A percentile compares a stretch with the other conserved stretches of the same genome.
These are phyloP conservation scores for Diutina catenulata DNA, from an alignment of 1,139 yeast genomes.

Conservation along the genomic window DNA sequence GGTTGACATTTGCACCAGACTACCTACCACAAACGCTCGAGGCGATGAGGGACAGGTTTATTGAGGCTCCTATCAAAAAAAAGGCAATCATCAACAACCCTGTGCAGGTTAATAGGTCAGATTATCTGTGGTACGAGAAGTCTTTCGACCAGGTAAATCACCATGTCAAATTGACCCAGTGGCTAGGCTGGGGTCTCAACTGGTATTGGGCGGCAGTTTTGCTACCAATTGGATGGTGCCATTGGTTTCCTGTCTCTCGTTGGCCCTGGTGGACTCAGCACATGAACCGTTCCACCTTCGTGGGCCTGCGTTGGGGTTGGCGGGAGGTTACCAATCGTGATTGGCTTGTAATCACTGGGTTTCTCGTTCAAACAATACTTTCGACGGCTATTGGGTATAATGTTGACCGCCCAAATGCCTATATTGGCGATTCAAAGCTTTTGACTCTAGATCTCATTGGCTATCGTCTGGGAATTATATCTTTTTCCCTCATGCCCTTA, in stretches of 20 bases:
- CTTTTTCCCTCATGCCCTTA: slow-evolving; percentile 10
- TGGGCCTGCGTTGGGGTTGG: no score
- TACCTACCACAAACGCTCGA: no score
- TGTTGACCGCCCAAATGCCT: slow-evolving; percentile 9
- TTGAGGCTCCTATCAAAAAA: slow-evolving; percentile 7
- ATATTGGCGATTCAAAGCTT: slow-evolving; percentile 8
- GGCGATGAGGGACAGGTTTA: slow-evolving; percentile 8
- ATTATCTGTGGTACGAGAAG: slow-evolving; percentile 7
- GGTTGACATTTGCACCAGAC: no score
- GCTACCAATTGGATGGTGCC: slow-evolving; percentile 7
- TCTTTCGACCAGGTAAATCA: slow-evolving; percentile 10
- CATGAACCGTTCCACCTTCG: no score
- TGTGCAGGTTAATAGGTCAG: slow-evolving; percentile 8
- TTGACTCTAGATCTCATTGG: slow-evolving; percentile 11
- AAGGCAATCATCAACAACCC: slow-evolving; percentile 7
- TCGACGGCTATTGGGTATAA: slow-evolving; percentile 10
- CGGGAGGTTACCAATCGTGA: slow-evolving; percentile 8
- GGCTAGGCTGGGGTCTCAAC: slow-evolving; percentile 11
- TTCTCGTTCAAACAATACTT: slow-evolving; percentile 8
- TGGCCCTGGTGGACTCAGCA: no score
- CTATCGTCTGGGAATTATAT: slow-evolving; percentile 9
- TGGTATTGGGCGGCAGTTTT: slow-evolving; percentile 9
- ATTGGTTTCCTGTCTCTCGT: no score
- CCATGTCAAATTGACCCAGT: slow-evolving; percentile 10
- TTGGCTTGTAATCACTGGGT: slow-evolving; percentile 7